These are phyloP conservation scores for Mycena amicta DNA, from an alignment of 768 basidiomycete species.

Conservation along the genomic window DNA sequence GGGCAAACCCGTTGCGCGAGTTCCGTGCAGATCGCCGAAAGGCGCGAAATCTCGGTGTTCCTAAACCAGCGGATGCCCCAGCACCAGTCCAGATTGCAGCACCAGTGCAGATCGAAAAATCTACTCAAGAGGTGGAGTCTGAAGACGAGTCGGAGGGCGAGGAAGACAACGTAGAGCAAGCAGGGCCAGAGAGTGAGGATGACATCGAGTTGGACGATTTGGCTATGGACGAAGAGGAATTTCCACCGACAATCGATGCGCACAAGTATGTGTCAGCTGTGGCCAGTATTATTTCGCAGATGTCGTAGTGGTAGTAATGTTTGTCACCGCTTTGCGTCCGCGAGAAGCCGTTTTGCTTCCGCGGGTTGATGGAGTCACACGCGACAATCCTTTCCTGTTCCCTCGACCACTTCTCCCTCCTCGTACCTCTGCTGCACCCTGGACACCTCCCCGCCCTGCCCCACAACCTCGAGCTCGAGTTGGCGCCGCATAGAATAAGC, in stretches of 20 bases:
- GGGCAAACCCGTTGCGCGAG: constrained; percentile 10
- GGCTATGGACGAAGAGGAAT: constrained; percentile 16
- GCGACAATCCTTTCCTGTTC: neutral
- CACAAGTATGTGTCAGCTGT: constrained; percentile 1
- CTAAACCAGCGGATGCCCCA: neutral
- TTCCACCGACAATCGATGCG: constrained; percentile 1
- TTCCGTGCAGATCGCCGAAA: constrained; percentile 15
- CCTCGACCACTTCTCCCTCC: neutral
- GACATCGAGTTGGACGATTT: constrained; percentile 12
- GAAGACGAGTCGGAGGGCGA: neutral
- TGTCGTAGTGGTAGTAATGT: neutral
- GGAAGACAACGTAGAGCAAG: neutral
- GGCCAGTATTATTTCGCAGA: neutral
- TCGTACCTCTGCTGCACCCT: neutral
- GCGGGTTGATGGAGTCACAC: neutral
- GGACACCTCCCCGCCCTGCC: neutral
- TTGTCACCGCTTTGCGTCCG: neutral
- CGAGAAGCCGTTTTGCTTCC: neutral
- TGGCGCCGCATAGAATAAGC: neutral
- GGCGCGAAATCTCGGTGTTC: neutral
- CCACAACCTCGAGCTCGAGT: neutral
- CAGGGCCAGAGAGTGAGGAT: neutral
- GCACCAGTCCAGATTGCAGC: neutral
- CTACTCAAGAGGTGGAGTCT: neutral
- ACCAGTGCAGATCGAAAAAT: neutral